These are phyloP conservation scores for Pleurotus platypus DNA, from an alignment of 768 basidiomycete genomes.

Conservation along the genomic window DNA sequence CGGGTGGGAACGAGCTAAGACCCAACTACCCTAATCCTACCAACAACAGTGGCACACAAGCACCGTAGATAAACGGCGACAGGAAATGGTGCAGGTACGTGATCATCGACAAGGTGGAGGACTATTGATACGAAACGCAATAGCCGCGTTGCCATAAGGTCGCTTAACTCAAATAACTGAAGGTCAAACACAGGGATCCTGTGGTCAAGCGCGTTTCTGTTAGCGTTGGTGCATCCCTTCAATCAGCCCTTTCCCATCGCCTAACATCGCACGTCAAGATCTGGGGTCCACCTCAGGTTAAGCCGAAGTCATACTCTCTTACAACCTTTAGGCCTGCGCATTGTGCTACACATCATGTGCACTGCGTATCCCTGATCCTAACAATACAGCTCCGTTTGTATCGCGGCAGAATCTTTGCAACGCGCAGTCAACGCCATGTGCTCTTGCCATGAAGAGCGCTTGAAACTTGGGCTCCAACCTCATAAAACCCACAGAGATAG, in stretches of 20 bases:
- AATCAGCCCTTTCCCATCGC: not conserved
- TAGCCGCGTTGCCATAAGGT: not conserved
- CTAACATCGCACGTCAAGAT: not conserved
- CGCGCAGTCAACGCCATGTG: slow-evolving; percentile 2
- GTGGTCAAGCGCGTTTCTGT: not conserved
- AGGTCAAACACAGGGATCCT: not conserved
- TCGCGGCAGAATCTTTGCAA: not conserved
- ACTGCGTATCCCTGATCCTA: not conserved
- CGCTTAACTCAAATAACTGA: not conserved
- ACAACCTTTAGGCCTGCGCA: no score
- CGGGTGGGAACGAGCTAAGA: slow-evolving; percentile 61
- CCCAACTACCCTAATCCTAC: slow-evolving; percentile 44
- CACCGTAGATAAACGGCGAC: slow-evolving; percentile 64
- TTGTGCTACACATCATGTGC: no score
- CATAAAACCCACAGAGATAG: not conserved
- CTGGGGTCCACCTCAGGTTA: not conserved
- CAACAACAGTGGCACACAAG: slow-evolving; percentile 57
- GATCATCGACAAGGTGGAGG: not conserved
- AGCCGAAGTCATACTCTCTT: not conserved
- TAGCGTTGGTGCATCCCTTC: not conserved
- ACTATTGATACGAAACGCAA: not conserved
- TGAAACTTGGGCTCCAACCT: not conserved
- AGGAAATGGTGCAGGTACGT: slow-evolving; percentile 20
- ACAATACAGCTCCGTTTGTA: not conserved
- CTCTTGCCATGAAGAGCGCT: not conserved